Evolutionary conservation across 768 basidiomycete genomes (phyloP).

Genomic region (Mycena metata): DNA sequence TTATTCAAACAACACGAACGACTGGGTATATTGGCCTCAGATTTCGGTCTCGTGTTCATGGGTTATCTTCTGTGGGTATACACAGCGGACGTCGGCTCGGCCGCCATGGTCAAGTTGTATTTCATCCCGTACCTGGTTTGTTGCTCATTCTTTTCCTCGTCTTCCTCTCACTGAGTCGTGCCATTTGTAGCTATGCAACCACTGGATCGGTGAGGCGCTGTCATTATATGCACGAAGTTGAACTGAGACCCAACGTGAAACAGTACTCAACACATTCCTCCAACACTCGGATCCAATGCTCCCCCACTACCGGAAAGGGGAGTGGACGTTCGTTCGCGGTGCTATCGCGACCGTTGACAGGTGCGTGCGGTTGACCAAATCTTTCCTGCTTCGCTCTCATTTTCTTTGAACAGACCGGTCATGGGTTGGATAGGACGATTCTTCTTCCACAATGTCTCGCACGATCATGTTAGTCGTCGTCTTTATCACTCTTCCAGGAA

Average conservation of each 20-base stretch:
- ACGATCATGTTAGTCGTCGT: background rate
- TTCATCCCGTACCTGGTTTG: conserved; percentile 65
- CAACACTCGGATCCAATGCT: conserved; percentile 71
- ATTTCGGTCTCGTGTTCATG: conserved; percentile 63
- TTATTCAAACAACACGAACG: conserved; percentile 66
- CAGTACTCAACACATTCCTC: conserved; percentile 73
- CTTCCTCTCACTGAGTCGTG: no score
- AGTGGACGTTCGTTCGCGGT: conserved; percentile 71
- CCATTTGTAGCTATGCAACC: no score
- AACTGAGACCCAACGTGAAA: conserved; percentile 41
- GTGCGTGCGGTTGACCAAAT: no score
- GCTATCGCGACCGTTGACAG: conserved; percentile 72
- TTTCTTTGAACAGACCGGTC: no score
- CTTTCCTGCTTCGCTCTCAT: no score
- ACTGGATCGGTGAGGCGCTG: no score
- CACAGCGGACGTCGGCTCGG: conserved; percentile 54
- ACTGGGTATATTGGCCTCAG: conserved; percentile 60
- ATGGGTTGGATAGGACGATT: conserved; percentile 73
- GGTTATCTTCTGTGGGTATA: conserved; percentile 53
- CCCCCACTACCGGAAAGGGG: conserved; percentile 65
- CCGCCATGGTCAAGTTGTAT: conserved; percentile 59
- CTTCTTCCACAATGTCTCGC: conserved; percentile 68
- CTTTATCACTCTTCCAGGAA: no score
- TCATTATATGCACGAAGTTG: no score
- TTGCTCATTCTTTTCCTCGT: background rate